Evolutionary conservation across 2,329 filamentous ascomycete genomes (phyloP).

Genomic region (Acrodontium crateriforme): DNA sequence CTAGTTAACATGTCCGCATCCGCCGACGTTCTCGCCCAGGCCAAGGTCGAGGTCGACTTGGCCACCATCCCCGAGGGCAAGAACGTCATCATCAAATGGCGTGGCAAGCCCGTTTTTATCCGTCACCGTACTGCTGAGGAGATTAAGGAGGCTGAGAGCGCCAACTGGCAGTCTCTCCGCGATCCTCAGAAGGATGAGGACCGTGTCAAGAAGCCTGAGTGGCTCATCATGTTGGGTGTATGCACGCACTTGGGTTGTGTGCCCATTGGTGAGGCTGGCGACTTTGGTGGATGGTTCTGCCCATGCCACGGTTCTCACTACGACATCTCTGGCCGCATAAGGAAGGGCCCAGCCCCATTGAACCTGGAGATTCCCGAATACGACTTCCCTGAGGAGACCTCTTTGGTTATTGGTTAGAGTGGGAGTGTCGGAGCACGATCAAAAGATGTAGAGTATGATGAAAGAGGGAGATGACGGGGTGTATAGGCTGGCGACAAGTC

Average conservation of each 20-base stretch:
- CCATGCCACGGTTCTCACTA: slow-evolving; percentile 99
- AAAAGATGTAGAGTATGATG: slow-evolving; percentile 2
- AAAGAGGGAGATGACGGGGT: not conserved
- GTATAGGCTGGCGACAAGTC: not conserved
- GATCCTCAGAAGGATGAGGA: slow-evolving; percentile 85
- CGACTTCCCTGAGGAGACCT: slow-evolving; percentile 81
- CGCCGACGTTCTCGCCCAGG: slow-evolving; percentile 95
- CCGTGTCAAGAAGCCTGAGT: slow-evolving; percentile 95
- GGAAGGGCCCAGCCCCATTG: slow-evolving; percentile 91
- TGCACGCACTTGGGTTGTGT: slow-evolving; percentile 99
- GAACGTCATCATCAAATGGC: slow-evolving; percentile 99
- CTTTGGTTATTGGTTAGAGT: slow-evolving; percentile 81
- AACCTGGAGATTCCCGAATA: slow-evolving; percentile 93
- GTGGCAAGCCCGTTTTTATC: slow-evolving; percentile 99
- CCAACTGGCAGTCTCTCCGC: slow-evolving; percentile 69
- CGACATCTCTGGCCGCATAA: slow-evolving; percentile 96
- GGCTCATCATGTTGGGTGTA: slow-evolving; percentile 97
- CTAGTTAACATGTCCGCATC: slow-evolving; percentile 99
- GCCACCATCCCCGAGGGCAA: slow-evolving; percentile 92
- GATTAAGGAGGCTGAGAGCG: slow-evolving; percentile 87
- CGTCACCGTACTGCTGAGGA: slow-evolving; percentile 88
- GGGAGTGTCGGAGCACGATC: not conserved
- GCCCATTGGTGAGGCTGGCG: slow-evolving; percentile 95
- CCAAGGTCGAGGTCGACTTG: slow-evolving; percentile 97
- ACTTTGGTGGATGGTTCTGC: slow-evolving; percentile 99